Percentiles rank a stretch among this genome's conserved stretches.
Evolutionary conservation across 768 basidiomycete genomes (phyloP).

Genomic region (Trametes coccinea): DNA sequence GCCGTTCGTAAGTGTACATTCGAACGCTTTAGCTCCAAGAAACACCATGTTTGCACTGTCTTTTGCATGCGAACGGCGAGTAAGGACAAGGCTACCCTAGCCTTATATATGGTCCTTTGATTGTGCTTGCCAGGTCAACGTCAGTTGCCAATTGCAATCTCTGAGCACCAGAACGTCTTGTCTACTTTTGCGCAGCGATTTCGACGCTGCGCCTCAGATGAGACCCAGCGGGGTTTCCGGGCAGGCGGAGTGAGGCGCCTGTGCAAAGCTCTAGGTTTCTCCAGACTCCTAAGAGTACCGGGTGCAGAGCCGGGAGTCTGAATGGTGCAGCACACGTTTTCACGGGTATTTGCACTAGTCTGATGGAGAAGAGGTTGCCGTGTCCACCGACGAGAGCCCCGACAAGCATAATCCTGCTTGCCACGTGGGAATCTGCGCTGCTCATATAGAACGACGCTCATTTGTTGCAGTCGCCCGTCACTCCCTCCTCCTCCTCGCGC

Average conservation of each 20-base stretch:
- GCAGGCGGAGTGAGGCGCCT: background rate
- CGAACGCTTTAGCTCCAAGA: no score
- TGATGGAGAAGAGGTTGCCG: slow-evolving; percentile 8
- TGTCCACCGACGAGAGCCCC: background rate
- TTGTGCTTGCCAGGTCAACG: no score
- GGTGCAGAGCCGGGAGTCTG: background rate
- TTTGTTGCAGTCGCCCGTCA: slow-evolving; percentile 15
- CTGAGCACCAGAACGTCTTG: no score
- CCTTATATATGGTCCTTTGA: no score
- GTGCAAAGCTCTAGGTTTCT: background rate
- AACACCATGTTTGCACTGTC: no score
- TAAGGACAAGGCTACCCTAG: no score
- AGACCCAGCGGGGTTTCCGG: background rate
- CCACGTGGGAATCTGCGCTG: slow-evolving; percentile 20
- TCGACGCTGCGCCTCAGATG: background rate
- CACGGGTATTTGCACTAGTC: background rate
- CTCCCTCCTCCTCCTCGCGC: slow-evolving; percentile 15
- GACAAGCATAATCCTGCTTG: slow-evolving; percentile 21
- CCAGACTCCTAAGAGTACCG: background rate
- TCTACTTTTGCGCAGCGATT: no score
- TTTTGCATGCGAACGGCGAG: no score
- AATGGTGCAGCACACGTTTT: background rate
- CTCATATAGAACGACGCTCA: slow-evolving; percentile 23
- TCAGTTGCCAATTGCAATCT: no score
- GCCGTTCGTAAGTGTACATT: no score